Conservation (phyloP, 305 asterid genomes). For the Fraxinus paxiana region DNA sequence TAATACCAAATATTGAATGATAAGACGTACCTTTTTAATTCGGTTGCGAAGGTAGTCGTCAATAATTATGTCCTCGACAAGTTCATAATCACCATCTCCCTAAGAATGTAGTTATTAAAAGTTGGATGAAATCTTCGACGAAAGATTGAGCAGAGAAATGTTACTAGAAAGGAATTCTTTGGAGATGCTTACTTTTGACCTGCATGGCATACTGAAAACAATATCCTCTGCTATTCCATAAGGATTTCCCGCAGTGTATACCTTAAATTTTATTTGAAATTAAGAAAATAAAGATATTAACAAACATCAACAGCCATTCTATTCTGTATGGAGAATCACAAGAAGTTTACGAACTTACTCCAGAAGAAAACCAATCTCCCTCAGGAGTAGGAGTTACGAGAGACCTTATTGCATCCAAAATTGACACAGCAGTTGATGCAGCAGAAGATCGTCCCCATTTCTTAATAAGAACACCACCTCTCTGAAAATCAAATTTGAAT, state of each 20-base stretch:
- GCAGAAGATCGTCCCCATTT: slow-evolving; percentile 99
- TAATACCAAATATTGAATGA: background rate
- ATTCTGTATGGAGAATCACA: background rate
- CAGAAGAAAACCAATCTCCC: slow-evolving; percentile 96
- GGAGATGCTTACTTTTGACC: slow-evolving; percentile 60
- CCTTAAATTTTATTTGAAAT: slow-evolving; percentile 33
- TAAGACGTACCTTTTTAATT: slow-evolving; percentile 60
- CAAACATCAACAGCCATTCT: background rate
- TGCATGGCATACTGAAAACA: slow-evolving; percentile 98
- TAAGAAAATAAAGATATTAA: background rate
- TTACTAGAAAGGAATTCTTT: background rate
- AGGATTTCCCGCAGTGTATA: slow-evolving; percentile 79
- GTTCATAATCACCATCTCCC: slow-evolving; percentile 98
- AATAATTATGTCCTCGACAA: slow-evolving; percentile 68
- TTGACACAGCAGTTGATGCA: slow-evolving; percentile 92
- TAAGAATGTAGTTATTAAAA: slow-evolving; percentile 18
- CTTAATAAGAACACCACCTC: slow-evolving; percentile 90
- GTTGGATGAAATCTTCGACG: background rate
- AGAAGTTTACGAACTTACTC: slow-evolving; percentile 48
- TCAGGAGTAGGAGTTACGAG: slow-evolving; percentile 89
- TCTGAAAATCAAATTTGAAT: slow-evolving; percentile 41
- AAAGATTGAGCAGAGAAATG: background rate
- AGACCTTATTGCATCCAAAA: slow-evolving; percentile 83
- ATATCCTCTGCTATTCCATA: slow-evolving; percentile 82
- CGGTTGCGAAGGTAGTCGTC: slow-evolving; percentile 82